A percentile compares a stretch with the other conserved stretches of the same genome.
These are phyloP conservation scores for Apiotrichum veenhuisii DNA, from an alignment of 1,284 basidiomycete species.

Conservation along the genomic window DNA sequence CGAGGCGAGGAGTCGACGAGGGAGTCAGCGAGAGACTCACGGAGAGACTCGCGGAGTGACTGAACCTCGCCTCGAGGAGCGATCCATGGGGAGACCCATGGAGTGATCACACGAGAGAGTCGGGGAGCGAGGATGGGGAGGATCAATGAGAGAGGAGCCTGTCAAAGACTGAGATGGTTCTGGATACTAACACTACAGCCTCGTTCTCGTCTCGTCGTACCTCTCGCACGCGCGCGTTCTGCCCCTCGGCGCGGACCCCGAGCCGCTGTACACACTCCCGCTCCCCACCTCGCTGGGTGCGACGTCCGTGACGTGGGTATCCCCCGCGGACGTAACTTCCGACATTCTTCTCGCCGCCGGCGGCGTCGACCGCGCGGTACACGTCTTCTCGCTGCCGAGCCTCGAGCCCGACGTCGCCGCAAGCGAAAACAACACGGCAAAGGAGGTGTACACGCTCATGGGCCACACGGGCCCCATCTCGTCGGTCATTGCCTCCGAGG, in stretches of 20 bases:
- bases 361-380: conserved; percentile 75
- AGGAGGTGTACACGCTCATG: conserved; percentile 56
- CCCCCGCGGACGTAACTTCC: conserved; percentile 39
- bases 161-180: neutral
- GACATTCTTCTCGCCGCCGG: conserved; percentile 64
- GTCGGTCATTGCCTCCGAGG: conserved; percentile 54
- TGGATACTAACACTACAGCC: conserved; percentile 46
- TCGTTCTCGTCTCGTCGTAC: conserved; percentile 75
- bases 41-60: too few relatives aligned
- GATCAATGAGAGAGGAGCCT: too few relatives aligned
- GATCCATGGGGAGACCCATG: too few relatives aligned
- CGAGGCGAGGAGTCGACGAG: too few relatives aligned
- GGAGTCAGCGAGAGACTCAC: too few relatives aligned
- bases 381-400: conserved; percentile 58
- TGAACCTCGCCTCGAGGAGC: too few relatives aligned
- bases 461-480: conserved; percentile 72
- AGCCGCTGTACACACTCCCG: conserved; percentile 41
- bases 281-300: conserved; percentile 56
- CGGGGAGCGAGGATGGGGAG: too few relatives aligned
- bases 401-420: conserved; percentile 39
- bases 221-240: conserved; percentile 72
- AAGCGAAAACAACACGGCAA: conserved; percentile 54
- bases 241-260: conserved; percentile 47
- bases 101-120: too few relatives aligned
- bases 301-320: conserved; percentile 65